Evolutionary conservation across 1,139 yeast genomes (phyloP), one percentile per base, ranked within the genome.

Genomic region (Saccharomyces hybrid): DNA sequence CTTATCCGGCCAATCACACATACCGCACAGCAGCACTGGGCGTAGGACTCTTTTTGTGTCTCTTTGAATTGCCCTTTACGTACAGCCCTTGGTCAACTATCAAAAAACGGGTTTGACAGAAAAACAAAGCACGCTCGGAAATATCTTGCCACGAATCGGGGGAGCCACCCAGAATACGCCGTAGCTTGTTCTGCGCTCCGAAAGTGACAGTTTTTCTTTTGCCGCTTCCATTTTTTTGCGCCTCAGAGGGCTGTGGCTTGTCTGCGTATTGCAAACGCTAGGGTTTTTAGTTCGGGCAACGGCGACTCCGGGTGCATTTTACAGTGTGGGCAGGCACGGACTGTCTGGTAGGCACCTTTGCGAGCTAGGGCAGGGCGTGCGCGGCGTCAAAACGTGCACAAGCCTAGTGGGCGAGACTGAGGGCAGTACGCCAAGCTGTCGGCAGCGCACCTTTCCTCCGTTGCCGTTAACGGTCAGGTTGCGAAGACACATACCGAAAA

Each of bases 21-120:
- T 8, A 38, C 11, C 25, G 3, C 23, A 38, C 44, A 16, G 44
- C 6, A 38, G 25, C 13, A 38, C 9, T 4, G 5, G 25, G 5
- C 44, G 44, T 38, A 13, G 44, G 44, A 38, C 44, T 38, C n/a
- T 20, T 38, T 38, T 38, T 38, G 44, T 38, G 44, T 38, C 44
- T 38, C 44, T 16, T 38, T 16, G 44, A 38, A 38, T 38, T 38
- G 44, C 44, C 44, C 44, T 16, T 38, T 38, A 38, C 44, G 44
- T 9, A 16, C 44, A 38, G 44, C 2, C n/a, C 11, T 8, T 2
- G 23, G 44, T 6, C 11, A 25, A 38, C 13, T 38, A 38, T 38
- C 44, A 38, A 6, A 38, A 6, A 8, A 38, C 25, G 23, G 44
- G 44, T 38, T 38, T 38, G 44, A 38, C 44, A 38, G 44, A 20